Evolutionary conservation across 139 green algal species (phyloP).

Genomic region (Tetradesmus lagerheimii): DNA sequence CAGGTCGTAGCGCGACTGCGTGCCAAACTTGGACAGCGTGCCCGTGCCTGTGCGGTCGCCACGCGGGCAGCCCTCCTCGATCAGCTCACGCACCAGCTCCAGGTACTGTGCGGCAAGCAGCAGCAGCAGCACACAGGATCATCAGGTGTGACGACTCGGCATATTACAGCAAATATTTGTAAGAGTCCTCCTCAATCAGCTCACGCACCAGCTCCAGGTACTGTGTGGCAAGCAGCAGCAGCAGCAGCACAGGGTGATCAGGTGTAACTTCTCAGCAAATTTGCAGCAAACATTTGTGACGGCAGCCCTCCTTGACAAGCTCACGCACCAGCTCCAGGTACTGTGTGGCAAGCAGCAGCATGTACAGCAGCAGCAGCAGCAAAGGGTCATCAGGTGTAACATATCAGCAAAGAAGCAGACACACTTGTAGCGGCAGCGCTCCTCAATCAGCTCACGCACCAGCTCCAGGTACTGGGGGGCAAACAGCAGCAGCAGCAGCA

Average conservation of each 20-base stretch:
- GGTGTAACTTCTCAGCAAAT: too few species aligned
- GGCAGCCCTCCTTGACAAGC: slow-evolving; percentile 84
- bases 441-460: too few species aligned
- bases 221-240: too few species aligned
- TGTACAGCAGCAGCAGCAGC: slow-evolving; percentile 12
- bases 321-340: slow-evolving; percentile 95
- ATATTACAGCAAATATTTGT: neutral
- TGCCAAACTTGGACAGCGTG: slow-evolving; percentile 94
- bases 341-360: slow-evolving; percentile 73
- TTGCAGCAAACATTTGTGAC: too few species aligned
- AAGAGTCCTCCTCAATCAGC: too few species aligned
- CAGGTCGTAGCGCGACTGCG: slow-evolving; percentile 94
- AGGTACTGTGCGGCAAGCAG: slow-evolving; percentile 87
- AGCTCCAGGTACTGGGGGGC: too few species aligned
- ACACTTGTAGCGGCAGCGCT: too few species aligned
- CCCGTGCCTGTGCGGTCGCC: slow-evolving; percentile 97
- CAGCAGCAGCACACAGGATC: neutral
- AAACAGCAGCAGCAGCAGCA: too few species aligned
- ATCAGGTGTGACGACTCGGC: neutral
- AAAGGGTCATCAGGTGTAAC: neutral
- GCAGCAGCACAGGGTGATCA: too few species aligned
- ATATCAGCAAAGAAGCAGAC: neutral
- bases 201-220: too few species aligned
- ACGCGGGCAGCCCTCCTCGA: slow-evolving; percentile 77
- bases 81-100: slow-evolving; percentile 90